A percentile compares a stretch with the other conserved stretches of the same genome.
Evolutionary conservation across 2,329 filamentous ascomycete genomes (phyloP).

Genomic region (Aspergillus calidoustus): DNA sequence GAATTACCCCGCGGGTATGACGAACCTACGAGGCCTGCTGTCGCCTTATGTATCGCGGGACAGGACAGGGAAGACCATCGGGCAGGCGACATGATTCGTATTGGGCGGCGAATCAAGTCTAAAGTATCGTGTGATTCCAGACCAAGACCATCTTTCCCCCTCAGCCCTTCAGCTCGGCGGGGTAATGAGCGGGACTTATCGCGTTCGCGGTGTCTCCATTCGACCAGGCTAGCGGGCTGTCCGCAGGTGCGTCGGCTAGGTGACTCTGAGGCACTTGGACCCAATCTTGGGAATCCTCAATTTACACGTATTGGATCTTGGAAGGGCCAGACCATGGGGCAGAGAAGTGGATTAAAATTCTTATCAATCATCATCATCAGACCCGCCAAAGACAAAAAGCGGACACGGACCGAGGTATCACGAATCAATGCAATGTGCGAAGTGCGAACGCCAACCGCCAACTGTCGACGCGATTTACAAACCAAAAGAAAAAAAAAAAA

Average conservation of each 20-base stretch:
- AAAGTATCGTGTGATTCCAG: background rate
- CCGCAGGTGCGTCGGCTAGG: background rate
- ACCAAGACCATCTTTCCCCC: background rate
- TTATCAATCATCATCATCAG: background rate
- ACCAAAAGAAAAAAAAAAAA: background rate
- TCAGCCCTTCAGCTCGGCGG: background rate
- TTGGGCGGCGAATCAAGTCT: background rate
- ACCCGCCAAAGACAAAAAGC: background rate
- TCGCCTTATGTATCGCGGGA: too few relatives aligned
- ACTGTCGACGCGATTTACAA: background rate
- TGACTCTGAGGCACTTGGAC: background rate
- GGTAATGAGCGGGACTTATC: background rate
- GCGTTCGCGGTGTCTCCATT: background rate
- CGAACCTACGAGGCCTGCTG: too few relatives aligned
- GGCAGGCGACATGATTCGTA: too few relatives aligned
- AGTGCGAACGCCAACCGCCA: background rate
- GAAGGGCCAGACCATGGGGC: background rate
- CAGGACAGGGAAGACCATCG: too few relatives aligned
- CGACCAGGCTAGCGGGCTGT: background rate
- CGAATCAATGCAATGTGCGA: background rate
- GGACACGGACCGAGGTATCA: background rate
- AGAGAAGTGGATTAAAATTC: background rate
- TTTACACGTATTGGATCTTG: too few relatives aligned
- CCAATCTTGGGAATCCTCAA: too few relatives aligned
- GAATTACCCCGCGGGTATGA: background rate